Evolutionary conservation across 768 basidiomycete genomes (phyloP).

Genomic region (Glaciozyma antarctica): DNA sequence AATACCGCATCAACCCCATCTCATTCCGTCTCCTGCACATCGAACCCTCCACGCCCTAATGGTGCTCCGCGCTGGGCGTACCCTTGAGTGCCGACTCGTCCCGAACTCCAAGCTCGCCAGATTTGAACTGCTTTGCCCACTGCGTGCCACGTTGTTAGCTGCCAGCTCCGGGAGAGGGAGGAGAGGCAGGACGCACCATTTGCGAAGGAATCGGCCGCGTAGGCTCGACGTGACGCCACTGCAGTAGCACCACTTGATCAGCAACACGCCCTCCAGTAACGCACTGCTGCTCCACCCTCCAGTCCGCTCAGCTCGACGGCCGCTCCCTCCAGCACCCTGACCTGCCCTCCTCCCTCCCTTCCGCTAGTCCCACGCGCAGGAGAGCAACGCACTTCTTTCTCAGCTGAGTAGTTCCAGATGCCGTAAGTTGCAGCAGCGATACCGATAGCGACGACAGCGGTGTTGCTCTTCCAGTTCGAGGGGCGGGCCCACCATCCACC

Average conservation of each 20-base stretch:
- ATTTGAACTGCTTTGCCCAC: slow-evolving; percentile 51
- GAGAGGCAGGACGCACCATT: slow-evolving; percentile 48
- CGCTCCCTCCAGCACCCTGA: background rate
- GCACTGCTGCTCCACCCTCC: background rate
- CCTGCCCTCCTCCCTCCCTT: background rate
- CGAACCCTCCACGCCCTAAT: no score
- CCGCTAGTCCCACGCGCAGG: background rate
- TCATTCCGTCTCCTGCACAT: no score
- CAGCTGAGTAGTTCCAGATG: slow-evolving; percentile 64
- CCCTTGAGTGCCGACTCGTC: slow-evolving; percentile 28
- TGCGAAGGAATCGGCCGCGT: slow-evolving; percentile 67
- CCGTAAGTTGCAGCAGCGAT: slow-evolving; percentile 58
- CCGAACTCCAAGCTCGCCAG: slow-evolving; percentile 32
- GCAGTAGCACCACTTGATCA: background rate
- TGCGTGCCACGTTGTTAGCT: slow-evolving; percentile 21
- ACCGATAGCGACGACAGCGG: slow-evolving; percentile 60
- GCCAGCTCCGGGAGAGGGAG: background rate
- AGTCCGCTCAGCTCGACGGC: background rate
- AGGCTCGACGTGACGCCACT: slow-evolving; percentile 57
- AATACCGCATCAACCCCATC: no score
- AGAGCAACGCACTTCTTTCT: slow-evolving; percentile 56
- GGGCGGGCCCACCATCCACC: slow-evolving; percentile 96
- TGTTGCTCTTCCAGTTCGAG: slow-evolving; percentile 79
- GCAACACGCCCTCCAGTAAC: background rate
- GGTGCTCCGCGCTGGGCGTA: no score